These are phyloP conservation scores for Venturia asperata DNA, from an alignment of 2,329 filamentous ascomycete species.

Conservation along the genomic window DNA sequence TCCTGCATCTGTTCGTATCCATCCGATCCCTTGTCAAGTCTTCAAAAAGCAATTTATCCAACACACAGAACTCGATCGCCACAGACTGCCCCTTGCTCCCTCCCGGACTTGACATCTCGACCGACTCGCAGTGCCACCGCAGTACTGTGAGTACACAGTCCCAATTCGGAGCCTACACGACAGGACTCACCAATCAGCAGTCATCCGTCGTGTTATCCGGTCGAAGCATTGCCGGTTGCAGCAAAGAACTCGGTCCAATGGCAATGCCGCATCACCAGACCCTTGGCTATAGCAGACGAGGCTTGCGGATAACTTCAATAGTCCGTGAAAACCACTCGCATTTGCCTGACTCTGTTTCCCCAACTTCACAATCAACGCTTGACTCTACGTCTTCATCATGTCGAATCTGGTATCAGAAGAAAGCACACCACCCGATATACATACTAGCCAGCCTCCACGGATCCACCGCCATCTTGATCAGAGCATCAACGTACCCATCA, in stretches of 20 bases:
- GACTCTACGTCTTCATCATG: no score
- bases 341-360: no score
- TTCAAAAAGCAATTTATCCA: not conserved
- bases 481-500: constrained; percentile 92
- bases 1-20: not conserved
- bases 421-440: constrained; percentile 93
- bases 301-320: not conserved
- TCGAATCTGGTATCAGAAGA: constrained; percentile 53
- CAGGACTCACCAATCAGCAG: not conserved
- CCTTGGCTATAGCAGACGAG: not conserved
- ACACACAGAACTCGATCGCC: not conserved
- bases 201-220: not conserved
- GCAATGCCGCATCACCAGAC: not conserved
- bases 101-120: not conserved
- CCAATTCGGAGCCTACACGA: not conserved
- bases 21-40: not conserved
- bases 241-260: not conserved
- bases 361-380: no score
- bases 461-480: constrained; percentile 81
- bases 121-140: not conserved
- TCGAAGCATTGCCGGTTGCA: not conserved
- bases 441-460: constrained; percentile 75
- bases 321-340: no score
- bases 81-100: not conserved
- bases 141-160: no score